These are phyloP conservation scores for Microthyrium microscopicum DNA, from an alignment of 2,329 filamentous ascomycete genomes.

Conservation along the genomic window DNA sequence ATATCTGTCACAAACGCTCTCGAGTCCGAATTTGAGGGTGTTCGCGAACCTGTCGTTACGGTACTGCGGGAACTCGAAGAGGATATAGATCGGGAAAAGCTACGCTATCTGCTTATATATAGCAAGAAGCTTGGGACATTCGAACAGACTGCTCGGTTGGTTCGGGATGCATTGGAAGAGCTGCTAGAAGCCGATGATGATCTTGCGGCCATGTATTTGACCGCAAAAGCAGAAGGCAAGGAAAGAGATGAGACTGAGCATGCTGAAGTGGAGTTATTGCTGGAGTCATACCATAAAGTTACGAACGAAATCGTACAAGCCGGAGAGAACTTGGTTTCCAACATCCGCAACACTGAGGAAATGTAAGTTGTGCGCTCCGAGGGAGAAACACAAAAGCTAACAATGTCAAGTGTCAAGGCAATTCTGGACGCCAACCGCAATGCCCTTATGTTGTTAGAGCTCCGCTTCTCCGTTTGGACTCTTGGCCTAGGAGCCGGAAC, in stretches of 20 bases:
- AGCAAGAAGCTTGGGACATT: conserved; percentile 94
- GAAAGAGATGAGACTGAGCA: conserved; percentile 68
- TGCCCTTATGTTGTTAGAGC: conserved; percentile 88
- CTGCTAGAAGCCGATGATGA: conserved; percentile 93
- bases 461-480: conserved; percentile 91
- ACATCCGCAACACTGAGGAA: conserved; percentile 95
- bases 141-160: conserved; percentile 88
- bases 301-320: conserved; percentile 97
- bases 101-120: conserved; percentile 77
- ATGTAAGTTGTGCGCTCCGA: conserved; percentile 45
- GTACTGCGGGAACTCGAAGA: conserved; percentile 85
- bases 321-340: conserved; percentile 78
- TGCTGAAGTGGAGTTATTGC: conserved; percentile 88
- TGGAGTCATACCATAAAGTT: conserved; percentile 95
- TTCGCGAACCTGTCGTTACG: conserved; percentile 78
- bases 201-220: conserved; percentile 84
- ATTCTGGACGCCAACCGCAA: conserved; percentile 97
- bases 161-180: conserved; percentile 89
- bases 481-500: conserved; percentile 89
- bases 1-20: conserved; percentile 85
- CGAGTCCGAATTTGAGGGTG: conserved; percentile 86
- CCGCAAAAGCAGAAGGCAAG: conserved; percentile 65
- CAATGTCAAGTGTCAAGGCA: conserved; percentile 56
- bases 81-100: conserved; percentile 88
- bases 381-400: background rate